Conservation (phyloP, 441 rosid species). For the Populus tomentosa region DNA sequence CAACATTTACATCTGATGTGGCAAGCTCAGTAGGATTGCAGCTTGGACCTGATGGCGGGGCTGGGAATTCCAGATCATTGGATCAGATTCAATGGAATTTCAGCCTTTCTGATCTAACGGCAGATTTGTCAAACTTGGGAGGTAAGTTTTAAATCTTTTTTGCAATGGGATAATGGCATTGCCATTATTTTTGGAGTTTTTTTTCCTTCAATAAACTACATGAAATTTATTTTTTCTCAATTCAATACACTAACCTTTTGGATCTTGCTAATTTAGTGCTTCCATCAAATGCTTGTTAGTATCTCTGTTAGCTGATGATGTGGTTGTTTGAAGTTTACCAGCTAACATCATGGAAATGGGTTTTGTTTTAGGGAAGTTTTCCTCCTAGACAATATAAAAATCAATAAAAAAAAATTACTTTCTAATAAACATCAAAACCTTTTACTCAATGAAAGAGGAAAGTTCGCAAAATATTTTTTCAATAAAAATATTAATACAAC, state of each 20-base stretch:
- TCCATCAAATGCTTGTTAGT: neutral
- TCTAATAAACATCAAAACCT: neutral
- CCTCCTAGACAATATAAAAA: no score
- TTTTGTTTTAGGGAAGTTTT: neutral
- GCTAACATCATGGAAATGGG: neutral
- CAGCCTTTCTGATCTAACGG: slow-evolving; percentile 85
- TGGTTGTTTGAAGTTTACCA: no score
- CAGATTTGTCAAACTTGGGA: slow-evolving; percentile 89
- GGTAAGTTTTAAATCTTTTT: slow-evolving; percentile 41
- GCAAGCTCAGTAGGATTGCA: slow-evolving; percentile 81
- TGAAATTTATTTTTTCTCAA: neutral
- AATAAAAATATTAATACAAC: neutral
- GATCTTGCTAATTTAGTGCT: neutral
- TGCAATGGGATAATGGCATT: neutral
- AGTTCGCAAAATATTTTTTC: neutral
- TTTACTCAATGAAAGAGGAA: neutral
- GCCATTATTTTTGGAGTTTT: no score
- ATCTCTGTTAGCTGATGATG: neutral
- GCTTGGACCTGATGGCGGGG: slow-evolving; percentile 70
- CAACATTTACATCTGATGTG: slow-evolving; percentile 86
- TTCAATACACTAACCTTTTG: neutral
- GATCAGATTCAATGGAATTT: slow-evolving; percentile 96
- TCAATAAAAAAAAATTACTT: no score
- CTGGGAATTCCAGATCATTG: slow-evolving; percentile 66
- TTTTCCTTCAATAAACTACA: neutral